Percentiles rank a stretch among this genome's conserved stretches.
phyloP scores from a whole-genome alignment of 2,329 filamentous ascomycete genomes.

The Colletotrichum melonis region DNA sequence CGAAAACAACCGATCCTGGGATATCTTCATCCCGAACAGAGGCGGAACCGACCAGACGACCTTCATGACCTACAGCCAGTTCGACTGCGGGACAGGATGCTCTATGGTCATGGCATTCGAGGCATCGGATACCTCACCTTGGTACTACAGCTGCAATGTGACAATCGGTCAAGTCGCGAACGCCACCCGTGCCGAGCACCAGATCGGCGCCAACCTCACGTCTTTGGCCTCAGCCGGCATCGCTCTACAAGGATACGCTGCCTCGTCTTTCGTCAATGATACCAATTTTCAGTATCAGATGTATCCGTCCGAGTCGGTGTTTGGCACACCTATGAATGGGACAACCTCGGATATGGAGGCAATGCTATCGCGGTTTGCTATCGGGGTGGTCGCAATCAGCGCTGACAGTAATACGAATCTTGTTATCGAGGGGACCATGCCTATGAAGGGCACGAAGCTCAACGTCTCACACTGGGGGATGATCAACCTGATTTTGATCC shows the following conservation, averaged over 20 bases:
- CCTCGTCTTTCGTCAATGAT: conserved; percentile 38
- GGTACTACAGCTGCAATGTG: conserved; percentile 56
- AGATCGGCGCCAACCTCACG: conserved; percentile 48
- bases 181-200: conserved; percentile 49
- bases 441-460: conserved; percentile 45
- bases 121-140: conserved; percentile 47
- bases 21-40: conserved; percentile 37
- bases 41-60: conserved; percentile 49
- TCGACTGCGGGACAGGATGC: conserved; percentile 41
- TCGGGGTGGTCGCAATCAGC: conserved; percentile 48
- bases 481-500: conserved; percentile 45
- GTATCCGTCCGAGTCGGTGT: conserved; percentile 54
- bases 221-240: conserved; percentile 49
- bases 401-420: conserved; percentile 45
- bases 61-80: conserved; percentile 46
- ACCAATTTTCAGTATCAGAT: conserved; percentile 48
- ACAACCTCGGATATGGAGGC: conserved; percentile 46
- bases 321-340: conserved; percentile 48
- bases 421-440: conserved; percentile 42
- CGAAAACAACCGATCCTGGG: conserved; percentile 31
- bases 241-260: conserved; percentile 52
- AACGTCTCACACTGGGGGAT: conserved; percentile 46
- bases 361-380: conserved; percentile 48
- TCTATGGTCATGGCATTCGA: conserved; percentile 51
- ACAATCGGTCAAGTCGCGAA: conserved; percentile 47